A percentile compares a stretch with the other conserved stretches of the same genome.
Conservation (phyloP, 768 basidiomycete species). For the Holtermanniella nyarrowii region DNA sequence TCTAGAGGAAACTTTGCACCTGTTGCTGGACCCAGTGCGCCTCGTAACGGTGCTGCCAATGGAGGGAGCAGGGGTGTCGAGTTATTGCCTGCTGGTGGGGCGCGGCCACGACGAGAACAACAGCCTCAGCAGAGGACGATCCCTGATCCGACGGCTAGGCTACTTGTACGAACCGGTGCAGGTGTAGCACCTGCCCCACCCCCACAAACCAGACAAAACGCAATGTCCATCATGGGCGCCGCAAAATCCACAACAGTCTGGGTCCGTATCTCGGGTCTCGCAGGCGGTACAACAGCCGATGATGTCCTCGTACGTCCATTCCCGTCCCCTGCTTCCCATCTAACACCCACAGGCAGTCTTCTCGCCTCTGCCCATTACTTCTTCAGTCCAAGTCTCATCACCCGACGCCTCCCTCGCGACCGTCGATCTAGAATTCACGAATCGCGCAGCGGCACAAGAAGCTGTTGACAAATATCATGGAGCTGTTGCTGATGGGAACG, state of each 20-base stretch:
- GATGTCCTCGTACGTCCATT: slow-evolving; percentile 53
- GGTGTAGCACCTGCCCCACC: not conserved
- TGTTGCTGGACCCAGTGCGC: too few relatives aligned
- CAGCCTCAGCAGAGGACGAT: not conserved
- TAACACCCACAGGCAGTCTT: slow-evolving; percentile 53
- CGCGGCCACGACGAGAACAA: too few relatives aligned
- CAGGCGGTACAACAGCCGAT: slow-evolving; percentile 64
- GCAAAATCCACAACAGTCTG: slow-evolving; percentile 47
- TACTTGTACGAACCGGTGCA: not conserved
- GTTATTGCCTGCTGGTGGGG: not conserved
- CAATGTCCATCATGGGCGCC: slow-evolving; percentile 29
- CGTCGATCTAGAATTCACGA: slow-evolving; percentile 66
- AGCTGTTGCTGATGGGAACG: slow-evolving; percentile 71
- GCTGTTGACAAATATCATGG: slow-evolving; percentile 68
- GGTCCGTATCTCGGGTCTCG: slow-evolving; percentile 64
- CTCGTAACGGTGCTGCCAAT: too few relatives aligned
- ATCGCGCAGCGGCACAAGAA: slow-evolving; percentile 51
- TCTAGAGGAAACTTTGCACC: not conserved
- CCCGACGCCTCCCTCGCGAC: slow-evolving; percentile 42
- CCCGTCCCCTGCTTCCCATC: not conserved
- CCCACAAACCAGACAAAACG: not conserved
- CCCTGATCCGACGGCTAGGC: not conserved
- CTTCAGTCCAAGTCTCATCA: slow-evolving; percentile 45
- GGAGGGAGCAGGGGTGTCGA: not conserved
- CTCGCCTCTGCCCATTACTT: slow-evolving; percentile 55